These are phyloP conservation scores for Scolecobasidium constrictum DNA, from an alignment of 2,329 filamentous ascomycete genomes.

Conservation along the genomic window DNA sequence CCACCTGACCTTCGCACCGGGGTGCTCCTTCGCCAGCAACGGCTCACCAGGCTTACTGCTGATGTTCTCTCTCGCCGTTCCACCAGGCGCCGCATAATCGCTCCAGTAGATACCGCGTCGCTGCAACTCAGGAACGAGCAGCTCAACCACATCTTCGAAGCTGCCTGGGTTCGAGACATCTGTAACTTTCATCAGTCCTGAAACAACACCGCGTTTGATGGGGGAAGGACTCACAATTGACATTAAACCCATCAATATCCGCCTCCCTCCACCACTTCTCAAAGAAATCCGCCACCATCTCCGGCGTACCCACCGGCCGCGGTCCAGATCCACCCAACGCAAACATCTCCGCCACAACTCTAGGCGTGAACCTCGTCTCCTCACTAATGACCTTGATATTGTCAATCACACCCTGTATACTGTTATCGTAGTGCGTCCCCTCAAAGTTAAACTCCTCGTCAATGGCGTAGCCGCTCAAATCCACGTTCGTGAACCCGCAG, in stretches of 20 bases:
- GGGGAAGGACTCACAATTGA: constrained; percentile 13
- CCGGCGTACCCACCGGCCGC: neutral
- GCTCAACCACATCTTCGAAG: constrained; percentile 46
- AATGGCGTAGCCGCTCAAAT: constrained; percentile 46
- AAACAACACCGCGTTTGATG: too few relatives aligned
- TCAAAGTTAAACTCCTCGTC: constrained; percentile 40
- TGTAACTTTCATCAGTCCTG: too few relatives aligned
- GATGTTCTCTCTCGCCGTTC: constrained; percentile 46
- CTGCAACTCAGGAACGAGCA: constrained; percentile 49
- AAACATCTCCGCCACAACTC: neutral
- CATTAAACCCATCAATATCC: constrained; percentile 25
- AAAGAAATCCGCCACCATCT: constrained; percentile 35
- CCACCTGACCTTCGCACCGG: neutral
- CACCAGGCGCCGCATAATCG: constrained; percentile 37
- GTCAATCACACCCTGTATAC: neutral
- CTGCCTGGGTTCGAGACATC: constrained; percentile 2
- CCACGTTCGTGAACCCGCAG: constrained; percentile 49
- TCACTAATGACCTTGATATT: neutral
- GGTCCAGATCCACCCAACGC: neutral
- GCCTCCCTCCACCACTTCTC: constrained; percentile 34
- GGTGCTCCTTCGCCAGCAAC: neutral
- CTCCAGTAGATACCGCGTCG: constrained; percentile 34
- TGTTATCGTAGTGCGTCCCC: neutral
- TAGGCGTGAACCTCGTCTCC: neutral
- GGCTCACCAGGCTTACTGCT: constrained; percentile 33